Conservation (phyloP, 441 rosid species). For the Arabidopsis lyrata region DNA sequence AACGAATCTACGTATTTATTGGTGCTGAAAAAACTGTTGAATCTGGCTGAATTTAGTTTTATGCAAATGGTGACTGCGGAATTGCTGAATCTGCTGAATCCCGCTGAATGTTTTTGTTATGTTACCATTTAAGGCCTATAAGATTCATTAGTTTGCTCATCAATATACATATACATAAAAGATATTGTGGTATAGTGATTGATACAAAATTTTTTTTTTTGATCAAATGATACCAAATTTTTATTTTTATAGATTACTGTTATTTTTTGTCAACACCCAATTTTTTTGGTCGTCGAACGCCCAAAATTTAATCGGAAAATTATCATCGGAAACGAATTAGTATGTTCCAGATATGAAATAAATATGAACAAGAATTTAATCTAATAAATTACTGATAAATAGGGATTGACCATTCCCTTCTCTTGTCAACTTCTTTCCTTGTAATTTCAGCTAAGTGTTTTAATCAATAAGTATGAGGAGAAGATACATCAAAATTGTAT, state of each 20-base stretch:
- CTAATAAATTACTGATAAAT: background rate
- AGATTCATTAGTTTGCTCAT: background rate
- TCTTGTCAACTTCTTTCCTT: background rate
- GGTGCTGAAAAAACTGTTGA: too few relatives aligned
- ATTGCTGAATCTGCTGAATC: too few relatives aligned
- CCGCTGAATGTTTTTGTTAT: too few relatives aligned
- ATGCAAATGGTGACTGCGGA: too few relatives aligned
- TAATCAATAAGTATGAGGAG: background rate
- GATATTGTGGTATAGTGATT: background rate
- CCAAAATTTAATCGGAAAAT: background rate
- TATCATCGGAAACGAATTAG: too few relatives aligned
- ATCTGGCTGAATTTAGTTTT: too few relatives aligned
- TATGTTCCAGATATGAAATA: background rate
- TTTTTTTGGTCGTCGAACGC: too few relatives aligned
- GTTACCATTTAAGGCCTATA: too few relatives aligned
- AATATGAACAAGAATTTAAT: background rate
- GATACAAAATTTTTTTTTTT: background rate
- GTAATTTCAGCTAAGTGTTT: slow-evolving; percentile 7
- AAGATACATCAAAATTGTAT: background rate
- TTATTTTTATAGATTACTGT: too few relatives aligned
- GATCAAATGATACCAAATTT: background rate
- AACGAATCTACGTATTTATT: too few relatives aligned
- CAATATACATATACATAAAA: background rate
- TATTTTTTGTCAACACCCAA: background rate
- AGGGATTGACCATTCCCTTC: background rate